These are phyloP conservation scores for Mycena olivaceomarginata DNA, from an alignment of 768 basidiomycete genomes.

Conservation along the genomic window DNA sequence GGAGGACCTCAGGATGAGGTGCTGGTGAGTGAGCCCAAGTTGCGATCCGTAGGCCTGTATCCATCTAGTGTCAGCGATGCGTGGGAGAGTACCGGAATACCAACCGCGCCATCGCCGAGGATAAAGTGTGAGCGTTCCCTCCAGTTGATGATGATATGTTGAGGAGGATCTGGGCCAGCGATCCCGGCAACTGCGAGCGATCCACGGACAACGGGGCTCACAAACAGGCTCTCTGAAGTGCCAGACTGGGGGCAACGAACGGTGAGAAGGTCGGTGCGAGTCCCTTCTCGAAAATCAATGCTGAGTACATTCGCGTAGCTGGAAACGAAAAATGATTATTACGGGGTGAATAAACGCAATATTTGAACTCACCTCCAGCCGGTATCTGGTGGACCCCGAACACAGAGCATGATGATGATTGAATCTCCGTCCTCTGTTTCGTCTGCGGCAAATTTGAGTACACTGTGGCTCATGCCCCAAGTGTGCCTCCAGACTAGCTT, in stretches of 20 bases:
- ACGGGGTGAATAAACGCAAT: neutral
- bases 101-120: neutral
- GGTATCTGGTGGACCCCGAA: neutral
- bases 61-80: neutral
- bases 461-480: neutral
- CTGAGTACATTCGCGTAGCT: neutral
- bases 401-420: constrained; percentile 3
- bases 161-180: neutral
- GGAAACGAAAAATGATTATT: neutral
- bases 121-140: neutral
- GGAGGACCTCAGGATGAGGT: neutral
- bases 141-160: constrained; percentile 1
- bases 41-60: neutral
- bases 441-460: constrained; percentile 9
- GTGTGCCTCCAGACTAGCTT: constrained; percentile 6
- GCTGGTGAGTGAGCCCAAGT: neutral
- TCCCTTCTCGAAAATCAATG: neutral
- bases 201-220: neutral
- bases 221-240: neutral
- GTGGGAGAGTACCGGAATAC: neutral
- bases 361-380: neutral
- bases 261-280: neutral
- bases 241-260: neutral
- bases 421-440: constrained; percentile 11
- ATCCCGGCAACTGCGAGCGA: neutral